Conservation (phyloP, 2,329 filamentous ascomycete species). For the Fusarium armeniacum region DNA sequence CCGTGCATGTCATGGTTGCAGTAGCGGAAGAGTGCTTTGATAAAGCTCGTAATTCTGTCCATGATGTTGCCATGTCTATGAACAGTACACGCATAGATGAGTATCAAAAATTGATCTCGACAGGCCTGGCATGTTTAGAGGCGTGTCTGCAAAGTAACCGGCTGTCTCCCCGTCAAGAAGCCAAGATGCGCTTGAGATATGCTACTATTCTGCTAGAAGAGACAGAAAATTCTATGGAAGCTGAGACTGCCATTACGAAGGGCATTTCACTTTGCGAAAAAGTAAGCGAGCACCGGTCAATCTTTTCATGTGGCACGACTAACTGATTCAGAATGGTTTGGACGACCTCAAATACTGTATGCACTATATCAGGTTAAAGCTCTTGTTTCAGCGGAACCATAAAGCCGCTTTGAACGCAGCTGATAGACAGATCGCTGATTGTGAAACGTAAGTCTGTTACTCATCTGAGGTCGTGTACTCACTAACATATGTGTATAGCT, state of each 20-base stretch:
- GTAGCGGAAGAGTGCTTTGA: constrained; percentile 82
- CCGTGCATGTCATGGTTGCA: constrained; percentile 73
- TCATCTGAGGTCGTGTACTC: background rate
- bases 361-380: constrained; percentile 78
- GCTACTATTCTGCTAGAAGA: constrained; percentile 79
- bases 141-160: constrained; percentile 73
- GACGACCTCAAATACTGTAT: constrained; percentile 81
- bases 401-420: constrained; percentile 80
- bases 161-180: constrained; percentile 75
- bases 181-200: constrained; percentile 77
- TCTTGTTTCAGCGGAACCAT: constrained; percentile 77
- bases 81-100: constrained; percentile 65
- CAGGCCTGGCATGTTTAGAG: constrained; percentile 79
- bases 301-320: constrained; percentile 40
- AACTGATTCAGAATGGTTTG: constrained; percentile 56
- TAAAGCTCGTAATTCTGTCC: constrained; percentile 71
- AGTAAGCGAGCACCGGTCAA: constrained; percentile 56
- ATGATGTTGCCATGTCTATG: constrained; percentile 59
- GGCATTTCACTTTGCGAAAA: constrained; percentile 78
- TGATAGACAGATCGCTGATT: constrained; percentile 77
- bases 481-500: constrained; percentile 57
- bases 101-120: constrained; percentile 80
- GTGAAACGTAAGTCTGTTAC: constrained; percentile 68
- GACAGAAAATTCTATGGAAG: constrained; percentile 80
- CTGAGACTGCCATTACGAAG: constrained; percentile 79